Base-by-base conservation (phyloP, 495 filamentous ascomycete genomes). In the Tuber aestivum region DNA sequence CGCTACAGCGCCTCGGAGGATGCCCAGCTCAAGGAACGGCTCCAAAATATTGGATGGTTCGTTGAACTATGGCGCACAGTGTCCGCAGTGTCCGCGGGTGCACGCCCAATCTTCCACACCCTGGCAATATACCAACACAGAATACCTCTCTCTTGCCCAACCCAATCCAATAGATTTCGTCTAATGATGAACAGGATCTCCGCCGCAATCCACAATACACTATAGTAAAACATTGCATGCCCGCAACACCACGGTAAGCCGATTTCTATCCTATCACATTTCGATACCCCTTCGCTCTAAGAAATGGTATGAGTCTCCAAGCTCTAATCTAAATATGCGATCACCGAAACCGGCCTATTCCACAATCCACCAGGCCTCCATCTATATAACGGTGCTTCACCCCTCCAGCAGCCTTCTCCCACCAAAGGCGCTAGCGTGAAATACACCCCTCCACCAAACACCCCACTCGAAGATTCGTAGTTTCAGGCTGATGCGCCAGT, bases 401-500 rank as follows among this genome's bases (percentile, higher is more conserved):
- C 38, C 71, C 35, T 74, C 71, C 35, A 81, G 56, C 5, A 76
- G 41, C 32, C 42, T 72, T 27, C 8, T 21, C n/a, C 41, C 69
- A 37, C 42, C 40, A 41, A 27, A 41, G 41, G 74, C 83, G 83
- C 48, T 8, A 23, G 72, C 45, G 71, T 32, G 45, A 23, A 88
- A 82, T 10, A 85, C 83, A 70, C 85, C 85, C 79, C 85, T 87
- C 74, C 88, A 70, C 21, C 84, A 86, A 37, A 89, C 78, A n/a
- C 85, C 79, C 27, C 83, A 85, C 78, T 91, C 89, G 82, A 91
- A 93, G 27, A 88, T 80, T 44, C 86, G 86, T 35, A 93, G 82
- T 80, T 91, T 92, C 72, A 89, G 70, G 82, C 90, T 89, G 0
- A 93, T 88, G 70, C 90, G 87, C 77, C 89, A 85, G 79, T 88